phyloP scores from a whole-genome alignment of 1,284 basidiomycete genomes.

The Leccinum pallidistipes region DNA sequence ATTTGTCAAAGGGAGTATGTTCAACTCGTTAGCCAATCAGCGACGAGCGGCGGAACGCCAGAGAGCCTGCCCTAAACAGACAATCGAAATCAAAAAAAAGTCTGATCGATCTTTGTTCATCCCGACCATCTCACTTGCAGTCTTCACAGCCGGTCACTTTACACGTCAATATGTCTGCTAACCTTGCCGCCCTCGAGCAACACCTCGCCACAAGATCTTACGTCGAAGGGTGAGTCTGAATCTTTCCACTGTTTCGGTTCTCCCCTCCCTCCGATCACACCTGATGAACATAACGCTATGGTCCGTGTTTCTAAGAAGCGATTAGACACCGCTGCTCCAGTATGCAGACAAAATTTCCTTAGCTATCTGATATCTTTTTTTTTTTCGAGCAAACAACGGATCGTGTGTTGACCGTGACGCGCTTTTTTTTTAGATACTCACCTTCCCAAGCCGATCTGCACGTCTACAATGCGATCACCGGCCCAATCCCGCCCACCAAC shows the following conservation, averaged over 20 bases:
- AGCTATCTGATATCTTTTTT: constrained; percentile 72
- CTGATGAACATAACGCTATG: constrained; percentile 88
- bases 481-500: constrained; percentile 66
- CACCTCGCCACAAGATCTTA: constrained; percentile 88
- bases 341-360: constrained; percentile 80
- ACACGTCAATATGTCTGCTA: constrained; percentile 59
- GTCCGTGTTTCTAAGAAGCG: constrained; percentile 99
- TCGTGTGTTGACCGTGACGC: constrained; percentile 13
- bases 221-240: constrained; percentile 81
- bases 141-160: constrained; percentile 2
- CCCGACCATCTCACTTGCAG: constrained; percentile 27
- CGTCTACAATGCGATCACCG: constrained; percentile 81
- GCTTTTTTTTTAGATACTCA: constrained; percentile 64
- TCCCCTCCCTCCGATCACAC: constrained; percentile 24
- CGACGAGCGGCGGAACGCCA: constrained; percentile 11
- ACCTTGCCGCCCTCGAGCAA: constrained; percentile 78
- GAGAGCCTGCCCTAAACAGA: constrained; percentile 34
- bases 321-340: constrained; percentile 91
- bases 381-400: constrained; percentile 8
- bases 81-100: constrained; percentile 20
- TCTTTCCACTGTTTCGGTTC: constrained; percentile 22
- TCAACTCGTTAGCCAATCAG: constrained; percentile 15
- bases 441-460: constrained; percentile 97
- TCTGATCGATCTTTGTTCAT: constrained; percentile 31
- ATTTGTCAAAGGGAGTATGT: not conserved